Base-by-base conservation (phyloP, 164 flowering plant species). In the Vitis vinifera region DNA sequence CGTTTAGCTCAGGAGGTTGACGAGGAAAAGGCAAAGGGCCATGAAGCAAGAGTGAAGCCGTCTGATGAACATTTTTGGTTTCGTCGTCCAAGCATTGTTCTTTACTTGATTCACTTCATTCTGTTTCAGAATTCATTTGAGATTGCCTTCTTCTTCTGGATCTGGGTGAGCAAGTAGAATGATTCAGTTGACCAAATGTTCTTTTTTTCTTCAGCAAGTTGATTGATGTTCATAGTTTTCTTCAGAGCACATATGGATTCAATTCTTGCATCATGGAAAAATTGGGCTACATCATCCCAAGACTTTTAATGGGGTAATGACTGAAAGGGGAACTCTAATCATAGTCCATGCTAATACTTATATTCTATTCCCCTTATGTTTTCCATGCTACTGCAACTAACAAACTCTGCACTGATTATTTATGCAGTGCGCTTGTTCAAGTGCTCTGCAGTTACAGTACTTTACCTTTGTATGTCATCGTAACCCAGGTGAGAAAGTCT, bases 1-100 rank as follows among this genome's bases (percentile, higher is more conserved):
- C 77, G 82, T 48, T 67, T 89, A 63, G 96, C 91, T 7, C 76
- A 79, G 56, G 98, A 87, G 12, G 80, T 82, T 17, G 10, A 75
- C 6, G 44, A 37, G 2, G 62, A 78, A 74, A 51, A 62, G 11
- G 12, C 49, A 2, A 23, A 30, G 2, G 76, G 23, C 31, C 80
- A 77, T 15, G 72, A 70, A 55, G 82, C 79, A 62, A 12, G 15
- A 29, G 88, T 91, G 66, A 77, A 77, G 59, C 97, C 96, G 10
- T 92, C 97, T 0, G 94, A 92, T 67, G 82, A 90, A 30, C 81
- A 86, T 75, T 94, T 94, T 71, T 94, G 97, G 97, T 91, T 92
- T 66, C 23, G 63, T 50, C 71, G 79, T 3, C 99, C 99, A 1
- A 68, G 61, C 4, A 71, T 91, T 60, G 86, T 95, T 55, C 93